Evolutionary conservation across 148 eudicot species (phyloP), one percentile per base, ranked within the genome.

Genomic region (Cornus suecica): DNA sequence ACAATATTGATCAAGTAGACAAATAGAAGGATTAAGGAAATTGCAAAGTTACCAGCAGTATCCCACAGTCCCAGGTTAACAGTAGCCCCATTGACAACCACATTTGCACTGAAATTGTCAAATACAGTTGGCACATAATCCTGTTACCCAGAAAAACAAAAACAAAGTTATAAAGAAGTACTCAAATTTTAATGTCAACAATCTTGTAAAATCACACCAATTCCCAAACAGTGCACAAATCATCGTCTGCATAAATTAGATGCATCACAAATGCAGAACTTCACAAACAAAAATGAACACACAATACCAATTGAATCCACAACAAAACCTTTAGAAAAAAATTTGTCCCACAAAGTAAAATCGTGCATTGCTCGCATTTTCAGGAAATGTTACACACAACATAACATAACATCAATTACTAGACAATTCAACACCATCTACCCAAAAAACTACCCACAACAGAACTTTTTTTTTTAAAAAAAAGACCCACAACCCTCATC

Each of bases 51-150:
- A 94, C 98, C 98, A 79, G 98, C 98, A 81, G 98, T 94, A 79
- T 94, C 98, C 98, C 98, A 94, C 78, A 94, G 83, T 66, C 98
- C 98, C 52, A 94, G 89, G 79, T 94, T 94, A 68, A 94, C 95
- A 48, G 95, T 92, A 79, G 81, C 82, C 69, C 98, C 97, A 68
- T 94, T 90, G 83, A 94, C 98, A 29, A 92, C 97, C 67, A 94
- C 98, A 85, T 94, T 94, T 69, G 98, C 98, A 87, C 98, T 94
- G 89, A 94, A 94, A 89, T 94, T 94, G 87, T 94, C 98, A 80
- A 94, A 94, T 56, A 94, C 98, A 14, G 98, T 94, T 18, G 98
- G 98, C 83, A 94, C 97, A 77, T 94, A 94, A 82, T 94, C 98
- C 98, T 94, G 97, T 84, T 79, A 16, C 77, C 20, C 68, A 80